phyloP scores from a whole-genome alignment of 176 grass and related monocot genomes.

The Stipa capillata region DNA sequence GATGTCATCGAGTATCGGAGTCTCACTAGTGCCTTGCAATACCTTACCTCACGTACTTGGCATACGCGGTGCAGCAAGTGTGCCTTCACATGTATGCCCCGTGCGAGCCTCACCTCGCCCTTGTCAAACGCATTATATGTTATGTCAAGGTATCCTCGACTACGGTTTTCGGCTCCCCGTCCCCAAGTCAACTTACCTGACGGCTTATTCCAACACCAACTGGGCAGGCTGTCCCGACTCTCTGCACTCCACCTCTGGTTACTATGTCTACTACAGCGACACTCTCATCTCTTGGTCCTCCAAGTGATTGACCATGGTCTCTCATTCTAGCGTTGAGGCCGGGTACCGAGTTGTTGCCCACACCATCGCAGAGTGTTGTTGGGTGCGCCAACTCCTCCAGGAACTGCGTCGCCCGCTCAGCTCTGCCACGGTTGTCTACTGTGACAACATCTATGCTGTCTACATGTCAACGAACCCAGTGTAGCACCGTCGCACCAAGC shows the following conservation, averaged over 20 bases:
- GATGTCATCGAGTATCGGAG: background rate
- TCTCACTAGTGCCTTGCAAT: background rate
- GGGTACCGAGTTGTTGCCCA: too few relatives aligned
- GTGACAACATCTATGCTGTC: too few relatives aligned
- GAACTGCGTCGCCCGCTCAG: too few relatives aligned
- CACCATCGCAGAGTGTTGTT: too few relatives aligned
- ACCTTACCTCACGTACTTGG: too few relatives aligned
- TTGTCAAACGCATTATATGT: background rate
- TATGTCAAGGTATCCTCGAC: background rate
- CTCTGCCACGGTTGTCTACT: too few relatives aligned
- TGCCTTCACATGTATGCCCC: background rate
- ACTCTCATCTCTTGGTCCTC: background rate
- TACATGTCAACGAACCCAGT: too few relatives aligned
- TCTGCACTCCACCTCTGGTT: background rate
- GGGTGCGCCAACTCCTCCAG: too few relatives aligned
- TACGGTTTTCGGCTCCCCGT: background rate
- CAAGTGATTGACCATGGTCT: background rate
- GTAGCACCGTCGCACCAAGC: too few relatives aligned
- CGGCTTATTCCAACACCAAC: background rate
- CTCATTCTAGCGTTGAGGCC: background rate
- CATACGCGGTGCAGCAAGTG: background rate
- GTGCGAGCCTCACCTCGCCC: background rate
- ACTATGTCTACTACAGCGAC: background rate
- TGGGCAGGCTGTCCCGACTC: background rate
- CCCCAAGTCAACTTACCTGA: rapidly evolving